phyloP scores from a whole-genome alignment of 352 stramenopile species.

The Pythium dissimile region DNA sequence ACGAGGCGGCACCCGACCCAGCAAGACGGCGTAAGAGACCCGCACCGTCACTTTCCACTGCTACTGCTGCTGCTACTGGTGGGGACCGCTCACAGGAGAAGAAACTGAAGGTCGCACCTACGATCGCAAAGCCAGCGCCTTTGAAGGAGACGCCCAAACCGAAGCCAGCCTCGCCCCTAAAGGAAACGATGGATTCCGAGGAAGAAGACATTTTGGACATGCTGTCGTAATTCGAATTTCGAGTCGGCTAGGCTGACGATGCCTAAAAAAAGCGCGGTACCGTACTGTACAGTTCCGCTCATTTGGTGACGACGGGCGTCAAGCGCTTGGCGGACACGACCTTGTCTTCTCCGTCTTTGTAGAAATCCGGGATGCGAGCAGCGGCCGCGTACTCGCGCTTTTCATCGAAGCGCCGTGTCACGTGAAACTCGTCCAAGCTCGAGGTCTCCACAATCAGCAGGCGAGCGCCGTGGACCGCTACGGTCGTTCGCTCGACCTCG shows the following conservation, averaged over 20 bases:
- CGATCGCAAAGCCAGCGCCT: neutral
- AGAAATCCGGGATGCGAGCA: constrained; percentile 6
- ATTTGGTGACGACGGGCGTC: neutral
- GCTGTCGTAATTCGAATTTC: too few relatives aligned
- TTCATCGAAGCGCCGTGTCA: neutral
- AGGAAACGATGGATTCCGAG: constrained; percentile 32
- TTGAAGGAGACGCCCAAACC: neutral
- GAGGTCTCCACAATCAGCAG: constrained; percentile 3
- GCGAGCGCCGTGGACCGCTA: neutral
- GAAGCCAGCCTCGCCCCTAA: neutral
- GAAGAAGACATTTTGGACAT: constrained; percentile 64
- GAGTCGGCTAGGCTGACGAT: too few relatives aligned
- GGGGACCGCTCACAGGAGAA: constrained; percentile 4
- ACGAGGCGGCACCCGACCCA: too few relatives aligned
- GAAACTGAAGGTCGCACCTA: constrained; percentile 6
- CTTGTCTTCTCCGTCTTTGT: constrained; percentile 10
- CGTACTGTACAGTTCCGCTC: too few relatives aligned
- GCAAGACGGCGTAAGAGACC: too few relatives aligned
- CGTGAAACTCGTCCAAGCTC: neutral
- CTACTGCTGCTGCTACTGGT: too few relatives aligned
- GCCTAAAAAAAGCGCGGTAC: too few relatives aligned
- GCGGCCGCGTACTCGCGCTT: neutral
- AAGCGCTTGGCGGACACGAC: constrained; percentile 1
- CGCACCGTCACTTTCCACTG: too few relatives aligned
- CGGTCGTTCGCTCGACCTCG: neutral